Conservation (phyloP, 1,139 yeast genomes). For the Taphrina deformans region DNA sequence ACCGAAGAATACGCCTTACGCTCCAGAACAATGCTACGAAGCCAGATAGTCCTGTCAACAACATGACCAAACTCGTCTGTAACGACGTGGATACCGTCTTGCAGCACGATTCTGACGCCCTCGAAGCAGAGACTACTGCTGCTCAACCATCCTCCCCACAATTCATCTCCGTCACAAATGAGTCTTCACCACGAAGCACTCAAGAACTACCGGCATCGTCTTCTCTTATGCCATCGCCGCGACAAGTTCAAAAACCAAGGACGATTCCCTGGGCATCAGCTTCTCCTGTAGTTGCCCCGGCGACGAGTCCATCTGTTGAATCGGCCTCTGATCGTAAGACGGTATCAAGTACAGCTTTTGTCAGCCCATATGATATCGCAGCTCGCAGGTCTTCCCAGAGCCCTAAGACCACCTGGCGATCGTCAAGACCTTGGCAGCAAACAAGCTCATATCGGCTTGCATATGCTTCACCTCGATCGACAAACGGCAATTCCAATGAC, state of each 20-base stretch:
- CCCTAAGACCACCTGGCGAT: neutral
- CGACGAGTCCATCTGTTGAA: neutral
- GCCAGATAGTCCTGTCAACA: too few relatives aligned
- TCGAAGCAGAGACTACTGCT: neutral
- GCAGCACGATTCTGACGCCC: neutral
- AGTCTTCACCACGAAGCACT: neutral
- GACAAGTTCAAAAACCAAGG: neutral
- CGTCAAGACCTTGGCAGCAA: constrained; percentile 2
- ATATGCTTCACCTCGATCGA: neutral
- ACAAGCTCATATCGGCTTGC: neutral
- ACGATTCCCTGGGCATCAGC: neutral
- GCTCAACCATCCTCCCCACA: neutral
- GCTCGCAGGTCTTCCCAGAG: constrained; percentile 1
- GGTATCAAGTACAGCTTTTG: too few relatives aligned
- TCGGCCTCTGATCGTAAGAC: too few relatives aligned
- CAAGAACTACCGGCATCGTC: neutral
- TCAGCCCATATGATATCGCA: constrained; percentile 1
- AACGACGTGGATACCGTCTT: neutral
- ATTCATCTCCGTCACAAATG: neutral
- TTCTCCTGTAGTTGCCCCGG: neutral
- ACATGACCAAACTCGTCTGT: too few relatives aligned
- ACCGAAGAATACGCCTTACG: too few relatives aligned
- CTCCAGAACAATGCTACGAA: too few relatives aligned
- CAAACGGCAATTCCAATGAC: too few relatives aligned
- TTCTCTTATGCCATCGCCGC: neutral